Evolutionary conservation across 495 filamentous ascomycete genomes (phyloP).

Genomic region (Neurospora hispaniola): DNA sequence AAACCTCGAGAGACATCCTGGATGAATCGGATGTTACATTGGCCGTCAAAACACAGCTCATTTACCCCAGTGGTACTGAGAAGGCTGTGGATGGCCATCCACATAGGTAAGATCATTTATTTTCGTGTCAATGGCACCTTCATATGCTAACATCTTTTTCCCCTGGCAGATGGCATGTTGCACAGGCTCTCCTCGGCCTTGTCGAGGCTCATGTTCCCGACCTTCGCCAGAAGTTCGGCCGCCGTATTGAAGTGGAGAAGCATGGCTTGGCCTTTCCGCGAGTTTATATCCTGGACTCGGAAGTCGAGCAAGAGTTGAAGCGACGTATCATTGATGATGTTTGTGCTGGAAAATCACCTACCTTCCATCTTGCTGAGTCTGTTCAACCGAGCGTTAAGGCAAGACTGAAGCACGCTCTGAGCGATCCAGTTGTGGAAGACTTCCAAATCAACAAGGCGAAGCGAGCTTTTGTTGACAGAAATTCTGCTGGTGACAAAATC

Average conservation of each 20-base stretch:
- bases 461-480: not conserved
- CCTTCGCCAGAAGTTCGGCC: slow-evolving; percentile 9
- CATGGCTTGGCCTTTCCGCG: not conserved
- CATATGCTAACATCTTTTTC: not conserved
- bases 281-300: not conserved
- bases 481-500: slow-evolving; percentile 1
- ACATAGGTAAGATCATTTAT: slow-evolving; percentile 7
- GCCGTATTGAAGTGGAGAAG: not conserved
- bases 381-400: not conserved
- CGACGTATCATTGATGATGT: not conserved
- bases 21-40: slow-evolving; percentile 49
- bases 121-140: not conserved
- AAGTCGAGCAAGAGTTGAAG: not conserved
- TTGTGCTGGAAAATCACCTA: not conserved
- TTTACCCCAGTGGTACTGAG: slow-evolving; percentile 40
- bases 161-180: slow-evolving; percentile 30
- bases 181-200: slow-evolving; percentile 31
- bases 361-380: not conserved
- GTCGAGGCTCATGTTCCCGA: slow-evolving; percentile 20
- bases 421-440: not conserved
- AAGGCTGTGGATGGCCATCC: slow-evolving; percentile 40
- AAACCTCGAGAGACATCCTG: slow-evolving; percentile 38
- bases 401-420: not conserved
- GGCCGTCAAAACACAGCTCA: slow-evolving; percentile 36
- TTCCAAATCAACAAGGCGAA: not conserved